Percentiles rank a stretch among this genome's conserved stretches.
phyloP scores from a whole-genome alignment of 805 yeast species.

The Suhomyces emberorum region DNA sequence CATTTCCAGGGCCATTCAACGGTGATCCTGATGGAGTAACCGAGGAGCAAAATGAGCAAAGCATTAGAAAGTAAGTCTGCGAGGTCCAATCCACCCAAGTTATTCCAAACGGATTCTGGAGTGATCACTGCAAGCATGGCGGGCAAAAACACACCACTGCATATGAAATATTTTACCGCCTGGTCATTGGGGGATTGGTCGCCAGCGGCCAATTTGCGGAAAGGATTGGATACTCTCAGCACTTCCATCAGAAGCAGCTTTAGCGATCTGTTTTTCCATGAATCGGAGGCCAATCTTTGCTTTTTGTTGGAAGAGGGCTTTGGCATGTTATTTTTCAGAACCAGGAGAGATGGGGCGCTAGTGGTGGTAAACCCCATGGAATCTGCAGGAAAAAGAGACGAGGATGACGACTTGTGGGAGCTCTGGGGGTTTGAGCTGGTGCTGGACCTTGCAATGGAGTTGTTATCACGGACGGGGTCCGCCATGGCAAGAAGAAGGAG shows the following conservation, averaged over 20 bases:
- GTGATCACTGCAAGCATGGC: slow-evolving; percentile 22
- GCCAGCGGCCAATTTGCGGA: background rate
- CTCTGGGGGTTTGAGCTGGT: no score
- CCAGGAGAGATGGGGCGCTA: no score
- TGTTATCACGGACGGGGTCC: no score
- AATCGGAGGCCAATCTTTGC: no score
- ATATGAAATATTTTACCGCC: slow-evolving; percentile 17
- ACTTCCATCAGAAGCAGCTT: background rate
- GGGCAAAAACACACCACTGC: slow-evolving; percentile 21
- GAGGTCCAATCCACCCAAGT: slow-evolving; percentile 13
- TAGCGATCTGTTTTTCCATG: background rate
- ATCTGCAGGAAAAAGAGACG: no score
- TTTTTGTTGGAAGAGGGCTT: no score
- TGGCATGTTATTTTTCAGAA: no score
- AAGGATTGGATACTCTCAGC: background rate
- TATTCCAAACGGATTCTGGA: slow-evolving; percentile 15
- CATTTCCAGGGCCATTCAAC: slow-evolving; percentile 45
- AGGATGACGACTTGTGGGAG: no score
- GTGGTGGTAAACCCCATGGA: no score
- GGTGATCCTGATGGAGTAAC: slow-evolving; percentile 31
- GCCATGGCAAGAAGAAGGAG: no score
- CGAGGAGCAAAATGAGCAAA: slow-evolving; percentile 27
- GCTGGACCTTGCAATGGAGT: no score
- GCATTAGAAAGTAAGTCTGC: slow-evolving; percentile 30
- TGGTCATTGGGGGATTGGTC: background rate